phyloP scores from a whole-genome alignment of 257 asterid species.

The Fraxinus excelsior region DNA sequence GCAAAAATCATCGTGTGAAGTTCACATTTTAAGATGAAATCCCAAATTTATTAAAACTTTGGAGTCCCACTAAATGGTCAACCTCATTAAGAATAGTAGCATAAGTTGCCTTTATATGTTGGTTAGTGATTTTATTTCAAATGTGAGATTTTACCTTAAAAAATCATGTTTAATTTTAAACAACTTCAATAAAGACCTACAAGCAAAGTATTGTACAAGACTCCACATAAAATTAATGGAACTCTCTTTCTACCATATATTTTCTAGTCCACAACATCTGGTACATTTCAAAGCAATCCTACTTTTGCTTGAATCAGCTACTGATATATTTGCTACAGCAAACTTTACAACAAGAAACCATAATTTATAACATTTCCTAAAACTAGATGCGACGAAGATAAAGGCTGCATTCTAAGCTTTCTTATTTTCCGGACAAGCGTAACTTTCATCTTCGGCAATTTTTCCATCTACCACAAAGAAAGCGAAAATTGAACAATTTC shows the following conservation, averaged over 20 bases:
- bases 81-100: too few relatives aligned
- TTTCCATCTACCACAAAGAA: conserved; percentile 18
- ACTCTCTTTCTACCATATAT: neutral
- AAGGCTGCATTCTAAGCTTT: conserved; percentile 21
- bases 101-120: neutral
- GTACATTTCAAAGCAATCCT: neutral
- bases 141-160: neutral
- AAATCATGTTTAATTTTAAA: too few relatives aligned
- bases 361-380: neutral
- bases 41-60: too few relatives aligned
- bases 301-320: conserved; percentile 22
- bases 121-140: neutral
- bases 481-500: conserved; percentile 16
- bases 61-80: too few relatives aligned
- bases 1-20: too few relatives aligned
- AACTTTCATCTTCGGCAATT: neutral
- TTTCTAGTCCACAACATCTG: neutral
- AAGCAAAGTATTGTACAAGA: neutral
- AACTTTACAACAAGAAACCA: conserved; percentile 32
- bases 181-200: too few relatives aligned
- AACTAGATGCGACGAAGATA: conserved; percentile 18
- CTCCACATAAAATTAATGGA: neutral
- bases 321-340: conserved; percentile 27
- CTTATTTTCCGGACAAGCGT: conserved; percentile 22
- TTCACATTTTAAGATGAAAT: too few relatives aligned